Percentiles rank a stretch among this genome's conserved stretches.
Evolutionary conservation across 2,329 filamentous ascomycete species (phyloP).

Genomic region (Fusarium agapanthi): DNA sequence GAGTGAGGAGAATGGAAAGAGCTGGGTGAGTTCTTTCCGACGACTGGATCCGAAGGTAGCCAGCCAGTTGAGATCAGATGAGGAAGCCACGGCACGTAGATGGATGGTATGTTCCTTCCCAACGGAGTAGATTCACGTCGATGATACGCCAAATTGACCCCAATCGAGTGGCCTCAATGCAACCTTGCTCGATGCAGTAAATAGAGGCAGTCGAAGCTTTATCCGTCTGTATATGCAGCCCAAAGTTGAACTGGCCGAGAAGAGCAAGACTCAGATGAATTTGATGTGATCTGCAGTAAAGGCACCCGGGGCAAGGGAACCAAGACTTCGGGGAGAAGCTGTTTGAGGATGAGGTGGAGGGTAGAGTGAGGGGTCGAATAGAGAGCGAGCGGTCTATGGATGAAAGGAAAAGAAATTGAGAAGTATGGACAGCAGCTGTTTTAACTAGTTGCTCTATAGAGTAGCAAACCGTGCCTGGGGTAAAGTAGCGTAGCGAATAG

Average conservation of each 20-base stretch:
- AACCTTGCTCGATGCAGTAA: background rate
- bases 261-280: conserved; percentile 8
- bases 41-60: background rate
- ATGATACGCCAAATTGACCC: conserved; percentile 6
- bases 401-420: conserved; percentile 12
- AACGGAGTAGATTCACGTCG: background rate
- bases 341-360: conserved; percentile 19
- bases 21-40: conserved; percentile 4
- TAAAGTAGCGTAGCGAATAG: background rate
- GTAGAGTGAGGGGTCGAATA: conserved; percentile 32
- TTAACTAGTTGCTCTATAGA: conserved; percentile 9
- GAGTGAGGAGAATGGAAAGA: conserved; percentile 23
- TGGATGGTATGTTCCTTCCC: conserved; percentile 15
- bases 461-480: conserved; percentile 1
- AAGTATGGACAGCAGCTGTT: conserved; percentile 15
- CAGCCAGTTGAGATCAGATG: conserved; percentile 22
- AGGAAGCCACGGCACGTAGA: conserved; percentile 8
- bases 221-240: background rate
- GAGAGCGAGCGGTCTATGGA: conserved; percentile 5
- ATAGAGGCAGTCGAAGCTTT: background rate
- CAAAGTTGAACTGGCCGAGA: background rate
- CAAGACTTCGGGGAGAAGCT: conserved; percentile 31
- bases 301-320: conserved; percentile 38
- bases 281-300: conserved; percentile 28
- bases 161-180: background rate